phyloP scores from a whole-genome alignment of 306 rosid genomes.

The Medicago ruthenica region DNA sequence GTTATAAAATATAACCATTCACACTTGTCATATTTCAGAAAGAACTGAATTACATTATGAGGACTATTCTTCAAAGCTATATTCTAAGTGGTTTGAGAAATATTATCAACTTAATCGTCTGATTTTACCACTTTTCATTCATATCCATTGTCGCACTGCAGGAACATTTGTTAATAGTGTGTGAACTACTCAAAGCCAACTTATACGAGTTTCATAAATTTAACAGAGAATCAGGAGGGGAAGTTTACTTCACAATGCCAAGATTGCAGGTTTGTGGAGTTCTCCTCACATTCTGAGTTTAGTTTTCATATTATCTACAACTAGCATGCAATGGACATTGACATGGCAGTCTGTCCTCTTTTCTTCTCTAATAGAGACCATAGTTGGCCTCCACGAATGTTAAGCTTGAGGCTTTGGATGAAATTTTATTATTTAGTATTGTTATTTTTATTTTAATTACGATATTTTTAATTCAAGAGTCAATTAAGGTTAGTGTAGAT shows the following conservation, averaged over 20 bases:
- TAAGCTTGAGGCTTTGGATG: not conserved
- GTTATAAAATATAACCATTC: constrained; percentile 43
- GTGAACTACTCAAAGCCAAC: constrained; percentile 99
- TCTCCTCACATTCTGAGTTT: constrained; percentile 26
- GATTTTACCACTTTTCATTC: constrained; percentile 12
- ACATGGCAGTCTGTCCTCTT: not conserved
- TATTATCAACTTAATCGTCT: constrained; percentile 11
- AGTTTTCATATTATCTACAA: constrained; percentile 29
- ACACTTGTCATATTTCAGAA: constrained; percentile 10
- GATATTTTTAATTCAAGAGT: no score
- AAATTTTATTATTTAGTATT: no score
- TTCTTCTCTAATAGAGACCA: no score
- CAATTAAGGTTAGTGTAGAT: not conserved
- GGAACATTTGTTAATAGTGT: constrained; percentile 97
- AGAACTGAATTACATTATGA: constrained; percentile 16
- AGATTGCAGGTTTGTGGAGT: constrained; percentile 86
- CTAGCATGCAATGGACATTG: not conserved
- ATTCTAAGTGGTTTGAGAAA: constrained; percentile 33
- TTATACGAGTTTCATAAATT: constrained; percentile 94
- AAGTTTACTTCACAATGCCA: constrained; percentile 99
- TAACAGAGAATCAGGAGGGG: constrained; percentile 98
- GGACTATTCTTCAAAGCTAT: constrained; percentile 2
- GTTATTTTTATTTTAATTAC: not conserved
- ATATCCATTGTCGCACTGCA: constrained; percentile 47
- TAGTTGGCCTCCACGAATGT: no score